Base-by-base conservation (phyloP, 805 yeast species). In the Kurtzmaniella fragi region DNA sequence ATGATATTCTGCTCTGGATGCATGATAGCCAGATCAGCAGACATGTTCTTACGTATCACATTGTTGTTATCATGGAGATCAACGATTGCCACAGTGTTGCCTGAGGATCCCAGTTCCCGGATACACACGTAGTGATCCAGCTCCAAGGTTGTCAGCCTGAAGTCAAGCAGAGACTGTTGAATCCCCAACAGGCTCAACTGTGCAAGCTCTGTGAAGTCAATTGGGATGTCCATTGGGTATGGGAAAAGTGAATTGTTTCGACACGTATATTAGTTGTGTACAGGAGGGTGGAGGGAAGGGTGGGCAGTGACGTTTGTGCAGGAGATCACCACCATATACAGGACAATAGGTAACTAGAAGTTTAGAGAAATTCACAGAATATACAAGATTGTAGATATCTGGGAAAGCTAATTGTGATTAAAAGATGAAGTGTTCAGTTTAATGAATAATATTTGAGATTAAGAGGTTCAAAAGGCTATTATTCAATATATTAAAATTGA, bases 1-100 rank as follows among this genome's bases (percentile, higher is more conserved):
- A 93, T 89, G 46, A 90, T 88, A 64, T 84, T 80, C 61, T 83
- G 80, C n/a, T 67, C 57, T 27, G 99, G 98, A 63, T 89, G 95
- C 93, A 93, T 82, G 58, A 93, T 93, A 37, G 97, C 98, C 46
- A 89, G 85, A 65, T 93, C 99, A 33, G 99, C 99, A 40, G 86
- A 77, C 96, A 93, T 93, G 61, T 86, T 84, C 65, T 93, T 91
- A 57, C 95, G 81, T 16, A 85, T 83, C 44, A 90, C 79, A 52
- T 78, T 76, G 64, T 86, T 86, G 68, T 80, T 80, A 57, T 85
- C 80, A 47, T 78, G 73, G 55, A 93, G 73, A 58, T 93, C 95
- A 46, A 93, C 78, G 53, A 93, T 93, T 32, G 96, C 96, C 39
- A 95, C 98, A n/a, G 93, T 75, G 64, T 88, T 90, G 44, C 91